These are phyloP conservation scores for Cladosporium sp. DNA, from an alignment of 2,329 filamentous ascomycete genomes.

Conservation along the genomic window DNA sequence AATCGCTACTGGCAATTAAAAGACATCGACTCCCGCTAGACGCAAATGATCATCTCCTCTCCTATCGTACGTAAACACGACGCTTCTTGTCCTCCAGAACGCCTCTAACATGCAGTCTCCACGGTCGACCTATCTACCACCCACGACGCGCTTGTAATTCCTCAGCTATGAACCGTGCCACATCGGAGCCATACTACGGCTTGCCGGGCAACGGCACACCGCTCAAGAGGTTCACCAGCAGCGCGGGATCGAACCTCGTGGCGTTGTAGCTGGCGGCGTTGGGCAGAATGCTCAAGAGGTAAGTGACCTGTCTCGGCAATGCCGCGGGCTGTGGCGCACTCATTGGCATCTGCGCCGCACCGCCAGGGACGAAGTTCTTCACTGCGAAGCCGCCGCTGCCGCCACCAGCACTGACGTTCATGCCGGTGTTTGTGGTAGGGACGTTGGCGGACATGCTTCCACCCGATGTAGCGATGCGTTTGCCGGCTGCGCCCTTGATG, in stretches of 20 bases:
- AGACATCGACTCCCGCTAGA: neutral
- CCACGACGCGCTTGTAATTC: neutral
- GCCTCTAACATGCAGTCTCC: neutral
- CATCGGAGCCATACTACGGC: neutral
- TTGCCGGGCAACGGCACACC: conserved; percentile 48
- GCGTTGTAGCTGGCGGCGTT: conserved; percentile 71
- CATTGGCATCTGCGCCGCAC: conserved; percentile 6
- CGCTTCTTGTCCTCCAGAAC: neutral
- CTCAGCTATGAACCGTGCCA: neutral
- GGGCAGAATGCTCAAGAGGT: conserved; percentile 60
- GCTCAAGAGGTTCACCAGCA: conserved; percentile 72
- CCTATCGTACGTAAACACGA: neutral
- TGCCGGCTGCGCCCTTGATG: conserved; percentile 84
- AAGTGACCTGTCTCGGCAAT: conserved; percentile 68
- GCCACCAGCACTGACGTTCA: conserved; percentile 5
- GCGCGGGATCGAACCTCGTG: conserved; percentile 68
- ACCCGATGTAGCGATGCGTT: conserved; percentile 57
- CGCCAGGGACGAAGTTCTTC: conserved; percentile 36
- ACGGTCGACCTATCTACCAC: neutral
- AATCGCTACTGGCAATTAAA: neutral
- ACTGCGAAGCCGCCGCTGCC: conserved; percentile 36
- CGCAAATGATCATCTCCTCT: neutral
- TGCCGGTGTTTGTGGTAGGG: conserved; percentile 28
- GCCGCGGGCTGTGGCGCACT: conserved; percentile 56
- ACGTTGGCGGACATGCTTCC: conserved; percentile 26